phyloP scores from a whole-genome alignment of 2,329 filamentous ascomycete species.

The Ilyonectria sp. region DNA sequence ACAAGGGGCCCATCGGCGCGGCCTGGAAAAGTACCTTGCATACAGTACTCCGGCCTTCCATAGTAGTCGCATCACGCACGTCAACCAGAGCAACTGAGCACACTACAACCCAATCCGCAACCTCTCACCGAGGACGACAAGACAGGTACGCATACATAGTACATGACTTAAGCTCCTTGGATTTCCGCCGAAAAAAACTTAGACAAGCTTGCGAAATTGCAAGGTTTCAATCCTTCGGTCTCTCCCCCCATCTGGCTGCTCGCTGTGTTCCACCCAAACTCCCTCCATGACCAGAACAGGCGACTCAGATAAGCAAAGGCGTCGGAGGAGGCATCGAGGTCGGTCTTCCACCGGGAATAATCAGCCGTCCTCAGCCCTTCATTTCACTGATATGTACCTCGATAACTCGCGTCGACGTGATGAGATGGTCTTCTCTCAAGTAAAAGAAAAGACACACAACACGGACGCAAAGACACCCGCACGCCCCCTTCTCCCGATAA shows the following conservation, averaged over 20 bases:
- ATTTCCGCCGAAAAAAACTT: too few relatives aligned
- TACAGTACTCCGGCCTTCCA: background rate
- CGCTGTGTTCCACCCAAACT: background rate
- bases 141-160: background rate
- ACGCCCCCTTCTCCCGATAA: slow-evolving; percentile 5
- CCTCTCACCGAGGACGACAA: slow-evolving; percentile 3
- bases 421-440: slow-evolving; percentile 24
- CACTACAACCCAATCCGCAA: slow-evolving; percentile 1
- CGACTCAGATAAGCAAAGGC: slow-evolving; percentile 23
- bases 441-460: slow-evolving; percentile 43
- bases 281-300: slow-evolving; percentile 11
- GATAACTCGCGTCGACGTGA: slow-evolving; percentile 2
- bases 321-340: background rate
- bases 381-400: background rate
- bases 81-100: background rate
- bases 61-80: background rate
- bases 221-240: slow-evolving; percentile 22
- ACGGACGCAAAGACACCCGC: background rate
- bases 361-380: background rate
- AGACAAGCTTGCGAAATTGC: slow-evolving; percentile 19
- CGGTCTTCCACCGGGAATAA: background rate
- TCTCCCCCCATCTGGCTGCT: slow-evolving; percentile 24
- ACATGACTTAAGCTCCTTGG: background rate
- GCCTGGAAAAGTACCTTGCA: slow-evolving; percentile 7
- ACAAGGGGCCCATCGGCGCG: slow-evolving; percentile 4